Evolutionary conservation across 805 yeast genomes (phyloP), one percentile per base, ranked within the genome.

Genomic region (Barnettozyma pratensis): DNA sequence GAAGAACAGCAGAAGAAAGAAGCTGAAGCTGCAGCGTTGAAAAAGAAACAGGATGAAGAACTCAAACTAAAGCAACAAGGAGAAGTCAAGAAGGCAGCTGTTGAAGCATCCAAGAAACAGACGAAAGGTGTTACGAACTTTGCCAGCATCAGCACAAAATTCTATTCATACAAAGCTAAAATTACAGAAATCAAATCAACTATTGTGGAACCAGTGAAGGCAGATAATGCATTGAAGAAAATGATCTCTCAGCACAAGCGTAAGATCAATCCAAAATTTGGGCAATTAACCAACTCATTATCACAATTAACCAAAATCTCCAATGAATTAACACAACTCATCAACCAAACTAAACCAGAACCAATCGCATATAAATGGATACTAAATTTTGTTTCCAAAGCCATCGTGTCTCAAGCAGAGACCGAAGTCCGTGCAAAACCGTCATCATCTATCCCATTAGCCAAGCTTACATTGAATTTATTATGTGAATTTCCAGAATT

Each of bases 341-440:
- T 92, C 4, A 63, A 56, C 5, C 74, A 76, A 37, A 75, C 87
- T 0, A 70, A 72, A 37, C 54, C 60, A 7, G 66, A 76, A 52
- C 75, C 74, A 3, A 59, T 85, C 14, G 85, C 83, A 1, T 86
- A 70, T 58, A 65, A 75, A 34, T 91, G 95, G 90, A 74, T 86
- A 6, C 67, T 90, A 35, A 94, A 94, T 61, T 85, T 84, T 60
- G 76, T 87, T 30, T 85, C 97, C 5, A 94, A 94, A 61, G 86
- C 92, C 4, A 69, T 91, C 2, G 87, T 94, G 1, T 80, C 85
- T 29, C 99, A 94, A 67, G 92, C 97, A 1, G 98, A 91, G 65
- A 80, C 95, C 1, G 99, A 94, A 65, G 91, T 89, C 7, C 75
- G 85, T 12, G 95, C 87, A 0, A 79, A 83, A 49, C 83, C 95